Conservation (phyloP, 2,329 filamentous ascomycete genomes). For the Aureobasidium mangrovei region DNA sequence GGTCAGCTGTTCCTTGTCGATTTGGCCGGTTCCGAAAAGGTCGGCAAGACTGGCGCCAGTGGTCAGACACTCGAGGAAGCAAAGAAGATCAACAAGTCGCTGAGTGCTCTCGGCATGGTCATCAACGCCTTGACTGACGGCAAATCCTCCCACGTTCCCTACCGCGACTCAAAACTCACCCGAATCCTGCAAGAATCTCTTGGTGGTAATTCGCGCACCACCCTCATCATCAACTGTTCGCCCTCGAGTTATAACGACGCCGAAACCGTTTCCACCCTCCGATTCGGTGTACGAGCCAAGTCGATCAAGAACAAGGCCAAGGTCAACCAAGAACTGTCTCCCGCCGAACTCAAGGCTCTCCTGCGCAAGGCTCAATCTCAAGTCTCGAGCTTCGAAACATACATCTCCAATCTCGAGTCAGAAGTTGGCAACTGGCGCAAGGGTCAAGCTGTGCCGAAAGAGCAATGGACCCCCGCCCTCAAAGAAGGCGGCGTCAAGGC, state of each 20-base stretch:
- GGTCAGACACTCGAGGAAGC: conserved; percentile 96
- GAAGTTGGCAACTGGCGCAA: conserved; percentile 82
- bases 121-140: conserved; percentile 96
- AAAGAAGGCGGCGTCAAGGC: conserved; percentile 41
- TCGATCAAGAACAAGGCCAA: conserved; percentile 99
- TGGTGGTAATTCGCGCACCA: conserved; percentile 96
- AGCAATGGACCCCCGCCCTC: conserved; percentile 70
- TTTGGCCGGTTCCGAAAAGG: conserved; percentile 96
- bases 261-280: conserved; percentile 83
- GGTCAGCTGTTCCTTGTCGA: conserved; percentile 96
- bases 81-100: conserved; percentile 99
- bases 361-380: conserved; percentile 89
- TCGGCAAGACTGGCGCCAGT: conserved; percentile 95
- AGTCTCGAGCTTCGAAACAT: conserved; percentile 78
- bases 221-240: conserved; percentile 98
- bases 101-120: conserved; percentile 97
- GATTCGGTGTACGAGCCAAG: conserved; percentile 94
- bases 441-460: conserved; percentile 80
- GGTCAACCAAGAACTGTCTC: conserved; percentile 96
- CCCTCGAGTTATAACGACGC: conserved; percentile 96
- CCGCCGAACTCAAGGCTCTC: conserved; percentile 84
- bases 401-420: conserved; percentile 72
- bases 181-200: conserved; percentile 94
- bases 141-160: conserved; percentile 92
- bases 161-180: conserved; percentile 95